These are phyloP conservation scores for Meyerozyma carpophila DNA, from an alignment of 1,139 yeast species.

Conservation along the genomic window DNA sequence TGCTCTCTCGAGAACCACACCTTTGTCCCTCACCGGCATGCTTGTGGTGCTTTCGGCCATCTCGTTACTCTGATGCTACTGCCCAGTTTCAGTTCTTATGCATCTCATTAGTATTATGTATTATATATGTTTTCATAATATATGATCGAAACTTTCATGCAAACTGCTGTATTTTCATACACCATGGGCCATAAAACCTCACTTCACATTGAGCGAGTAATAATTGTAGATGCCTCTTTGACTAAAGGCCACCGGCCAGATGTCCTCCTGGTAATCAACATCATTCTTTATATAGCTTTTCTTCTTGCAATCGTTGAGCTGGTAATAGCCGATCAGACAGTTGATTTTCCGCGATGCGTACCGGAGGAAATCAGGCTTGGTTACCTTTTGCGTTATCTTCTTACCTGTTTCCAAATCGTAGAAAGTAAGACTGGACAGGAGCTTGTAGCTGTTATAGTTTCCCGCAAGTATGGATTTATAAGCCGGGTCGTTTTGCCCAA, in stretches of 20 bases:
- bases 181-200: constrained; percentile 1
- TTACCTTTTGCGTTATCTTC: constrained; percentile 49
- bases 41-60: neutral
- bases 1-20: neutral
- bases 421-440: constrained; percentile 32
- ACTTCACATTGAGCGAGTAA: constrained; percentile 47
- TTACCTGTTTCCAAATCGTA: constrained; percentile 68
- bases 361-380: constrained; percentile 56
- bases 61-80: neutral
- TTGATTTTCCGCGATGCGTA: constrained; percentile 61
- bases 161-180: neutral
- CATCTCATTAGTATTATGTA: constrained; percentile 1
- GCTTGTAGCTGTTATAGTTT: constrained; percentile 4
- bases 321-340: constrained; percentile 49
- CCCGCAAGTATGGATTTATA: constrained; percentile 26
- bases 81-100: neutral
- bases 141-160: neutral
- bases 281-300: constrained; percentile 22
- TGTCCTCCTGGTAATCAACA: constrained; percentile 35
- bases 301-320: constrained; percentile 31
- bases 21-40: neutral
- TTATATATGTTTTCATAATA: constrained; percentile 1
- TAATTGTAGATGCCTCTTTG: constrained; percentile 73
- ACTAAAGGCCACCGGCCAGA: constrained; percentile 59
- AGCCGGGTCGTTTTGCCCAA: constrained; percentile 31